These are phyloP conservation scores for Fraxinus nigra DNA, from an alignment of 305 asterid species.

Conservation along the genomic window DNA sequence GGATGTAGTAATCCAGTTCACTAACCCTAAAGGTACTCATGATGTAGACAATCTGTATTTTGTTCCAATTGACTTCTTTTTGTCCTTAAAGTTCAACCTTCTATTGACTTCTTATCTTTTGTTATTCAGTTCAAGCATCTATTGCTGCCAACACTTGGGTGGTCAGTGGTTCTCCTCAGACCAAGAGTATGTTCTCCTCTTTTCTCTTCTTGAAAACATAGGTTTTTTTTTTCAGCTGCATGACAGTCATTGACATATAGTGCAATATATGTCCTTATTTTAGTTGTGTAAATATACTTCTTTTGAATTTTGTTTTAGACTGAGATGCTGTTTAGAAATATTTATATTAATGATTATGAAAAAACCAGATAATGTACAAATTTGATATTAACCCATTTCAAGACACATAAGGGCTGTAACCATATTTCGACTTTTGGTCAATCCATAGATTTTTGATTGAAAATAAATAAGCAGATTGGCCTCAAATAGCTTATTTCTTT, in stretches of 20 bases:
- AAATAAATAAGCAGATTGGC: not conserved
- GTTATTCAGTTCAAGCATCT: constrained; percentile 72
- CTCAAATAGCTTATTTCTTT: not conserved
- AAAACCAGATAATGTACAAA: not conserved
- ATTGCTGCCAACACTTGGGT: constrained; percentile 91
- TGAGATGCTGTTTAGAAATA: not conserved
- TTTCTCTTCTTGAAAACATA: not conserved
- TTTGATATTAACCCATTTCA: not conserved
- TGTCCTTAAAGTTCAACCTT: not conserved
- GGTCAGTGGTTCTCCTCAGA: constrained; percentile 83
- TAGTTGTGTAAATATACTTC: not conserved
- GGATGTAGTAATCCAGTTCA: constrained; percentile 77
- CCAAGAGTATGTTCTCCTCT: constrained; percentile 51
- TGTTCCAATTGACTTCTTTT: not conserved
- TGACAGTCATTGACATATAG: not conserved
- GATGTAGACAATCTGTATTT: not conserved
- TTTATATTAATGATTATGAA: not conserved
- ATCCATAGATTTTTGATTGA: not conserved
- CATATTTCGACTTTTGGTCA: not conserved
- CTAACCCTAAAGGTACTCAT: constrained; percentile 63
- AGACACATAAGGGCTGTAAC: not conserved
- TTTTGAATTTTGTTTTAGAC: not conserved
- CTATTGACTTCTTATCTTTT: not conserved
- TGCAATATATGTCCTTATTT: not conserved
- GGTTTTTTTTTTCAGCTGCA: not conserved